These are phyloP conservation scores for Domatiomyces globalis DNA, from an alignment of 2,329 filamentous ascomycete species.

Conservation along the genomic window DNA sequence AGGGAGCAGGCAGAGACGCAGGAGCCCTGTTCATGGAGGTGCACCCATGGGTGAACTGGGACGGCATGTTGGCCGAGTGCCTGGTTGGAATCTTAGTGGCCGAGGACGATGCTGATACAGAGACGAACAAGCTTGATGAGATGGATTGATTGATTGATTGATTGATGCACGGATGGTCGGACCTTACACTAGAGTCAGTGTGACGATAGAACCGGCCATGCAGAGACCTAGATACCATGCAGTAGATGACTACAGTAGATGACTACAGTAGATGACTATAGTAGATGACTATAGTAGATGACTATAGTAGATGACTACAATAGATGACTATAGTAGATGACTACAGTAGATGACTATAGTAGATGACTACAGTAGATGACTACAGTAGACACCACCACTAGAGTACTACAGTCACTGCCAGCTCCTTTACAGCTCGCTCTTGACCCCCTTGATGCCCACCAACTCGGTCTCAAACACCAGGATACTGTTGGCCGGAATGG, in stretches of 20 bases:
- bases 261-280: too few relatives aligned
- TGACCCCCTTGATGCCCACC: constrained; percentile 57
- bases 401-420: too few relatives aligned
- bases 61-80: constrained; percentile 49
- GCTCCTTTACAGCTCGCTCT: constrained; percentile 1
- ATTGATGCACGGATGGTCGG: background rate
- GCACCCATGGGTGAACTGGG: constrained; percentile 57
- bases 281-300: too few relatives aligned
- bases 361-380: too few relatives aligned
- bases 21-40: constrained; percentile 48
- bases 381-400: too few relatives aligned
- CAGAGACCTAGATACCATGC: background rate
- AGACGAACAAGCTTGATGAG: constrained; percentile 34
- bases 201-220: background rate
- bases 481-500: constrained; percentile 69
- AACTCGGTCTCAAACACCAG: constrained; percentile 89
- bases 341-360: too few relatives aligned
- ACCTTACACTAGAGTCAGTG: background rate
- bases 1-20: constrained; percentile 53
- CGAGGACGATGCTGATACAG: constrained; percentile 32
- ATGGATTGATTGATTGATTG: constrained; percentile 40
- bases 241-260: background rate
- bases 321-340: too few relatives aligned
- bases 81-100: constrained; percentile 47
- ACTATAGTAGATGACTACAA: too few relatives aligned